Conservation (phyloP, 2,329 filamentous ascomycete species). For the Plenodomus tracheiphilus region DNA sequence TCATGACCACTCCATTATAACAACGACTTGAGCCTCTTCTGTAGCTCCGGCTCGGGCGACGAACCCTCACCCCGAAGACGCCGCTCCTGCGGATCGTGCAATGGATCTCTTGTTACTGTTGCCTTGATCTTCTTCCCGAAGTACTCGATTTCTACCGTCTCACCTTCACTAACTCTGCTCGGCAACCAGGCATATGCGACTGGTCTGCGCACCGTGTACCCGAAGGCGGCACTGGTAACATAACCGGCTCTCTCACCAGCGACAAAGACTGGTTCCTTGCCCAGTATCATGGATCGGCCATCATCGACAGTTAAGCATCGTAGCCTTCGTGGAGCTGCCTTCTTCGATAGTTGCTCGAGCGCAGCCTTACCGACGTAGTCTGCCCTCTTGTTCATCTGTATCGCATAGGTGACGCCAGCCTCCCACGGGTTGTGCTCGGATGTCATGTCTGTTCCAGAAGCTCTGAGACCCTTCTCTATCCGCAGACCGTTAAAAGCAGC, state of each 20-base stretch:
- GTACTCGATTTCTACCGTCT: conserved; percentile 63
- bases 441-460: conserved; percentile 62
- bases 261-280: conserved; percentile 64
- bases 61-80: conserved; percentile 36
- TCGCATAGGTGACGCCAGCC: conserved; percentile 57
- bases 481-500: conserved; percentile 62
- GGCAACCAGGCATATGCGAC: conserved; percentile 64
- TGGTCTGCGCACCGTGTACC: conserved; percentile 61
- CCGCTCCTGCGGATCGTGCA: conserved; percentile 51
- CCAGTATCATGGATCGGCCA: conserved; percentile 59
- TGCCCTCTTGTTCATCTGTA: conserved; percentile 52
- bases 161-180: conserved; percentile 50
- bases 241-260: conserved; percentile 57
- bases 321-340: conserved; percentile 42
- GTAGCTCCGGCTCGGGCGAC: conserved; percentile 19
- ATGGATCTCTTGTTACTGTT: conserved; percentile 56
- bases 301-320: conserved; percentile 61
- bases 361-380: conserved; percentile 58
- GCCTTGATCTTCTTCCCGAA: conserved; percentile 60
- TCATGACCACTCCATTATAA: conserved; percentile 17
- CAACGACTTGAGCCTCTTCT: conserved; percentile 26
- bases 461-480: conserved; percentile 63
- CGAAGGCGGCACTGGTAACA: conserved; percentile 64
- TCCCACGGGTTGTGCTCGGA: conserved; percentile 65
- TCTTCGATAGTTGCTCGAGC: conserved; percentile 48